Evolutionary conservation across 164 flowering plant genomes (phyloP), one percentile per base, ranked within the genome.

Genomic region (Liquidambar formosana): DNA sequence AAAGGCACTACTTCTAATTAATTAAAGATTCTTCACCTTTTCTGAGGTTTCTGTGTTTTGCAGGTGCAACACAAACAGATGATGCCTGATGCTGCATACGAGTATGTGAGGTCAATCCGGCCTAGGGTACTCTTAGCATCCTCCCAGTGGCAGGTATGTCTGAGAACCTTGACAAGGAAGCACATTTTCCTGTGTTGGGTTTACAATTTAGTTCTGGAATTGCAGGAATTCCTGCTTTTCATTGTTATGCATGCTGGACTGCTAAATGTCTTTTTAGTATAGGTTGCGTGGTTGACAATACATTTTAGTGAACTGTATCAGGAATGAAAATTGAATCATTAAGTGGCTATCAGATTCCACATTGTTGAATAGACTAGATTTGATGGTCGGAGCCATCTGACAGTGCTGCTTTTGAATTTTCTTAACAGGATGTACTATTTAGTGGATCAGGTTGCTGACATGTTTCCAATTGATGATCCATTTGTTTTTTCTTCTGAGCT

Each of bases 81-180:
- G 97, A 85, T 86, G 18, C 96, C 98, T 56, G 80, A 76, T 61
- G 81, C 77, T 68, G 97, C 98, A 8, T 90, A 76, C 60, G 78
- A 72, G 21, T 78, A 86, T 73, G 90, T 94, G 70, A 84, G 76
- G 70, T 85, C 92, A 46, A 86, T 84, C 49, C 76, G 98, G 59
- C 91, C 96, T 18, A 86, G 98, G 79, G 96, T 94, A 61, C 89
- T 87, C 60, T 75, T 94, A 76, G 97, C 98, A 28, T 58, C 94
- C 41, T 75, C 94, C 23, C 97, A 94, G 80, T 82, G 96, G 93
- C 81, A 90, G 89, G 98, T 92, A 84, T 28, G 9, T 43, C 27
- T 19, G 6, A 69, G 1, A 16, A 58, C 13, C 13, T 15, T 16
- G 25, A 28, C 13, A 25, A 19, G 28, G 26, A n/a, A 12, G 5